Evolutionary conservation across 2,329 filamentous ascomycete species (phyloP).

Genomic region (Paecilomyces sp.): DNA sequence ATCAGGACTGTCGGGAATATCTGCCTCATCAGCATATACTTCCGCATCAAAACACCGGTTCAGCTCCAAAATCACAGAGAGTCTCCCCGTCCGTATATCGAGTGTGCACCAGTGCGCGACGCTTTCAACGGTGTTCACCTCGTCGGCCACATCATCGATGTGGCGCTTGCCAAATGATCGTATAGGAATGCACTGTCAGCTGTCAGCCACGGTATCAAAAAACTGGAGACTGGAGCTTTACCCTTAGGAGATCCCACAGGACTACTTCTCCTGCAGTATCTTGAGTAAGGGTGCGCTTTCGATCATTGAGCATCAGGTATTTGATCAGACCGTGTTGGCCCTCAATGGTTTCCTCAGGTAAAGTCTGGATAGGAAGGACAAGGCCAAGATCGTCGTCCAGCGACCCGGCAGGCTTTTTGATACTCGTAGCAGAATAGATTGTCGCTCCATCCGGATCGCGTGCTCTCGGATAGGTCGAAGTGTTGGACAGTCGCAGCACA

Average conservation of each 20-base stretch:
- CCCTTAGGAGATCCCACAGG: slow-evolving; percentile 87
- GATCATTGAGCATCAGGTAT: slow-evolving; percentile 83
- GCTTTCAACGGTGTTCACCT: slow-evolving; percentile 80
- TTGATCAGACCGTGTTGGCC: slow-evolving; percentile 94
- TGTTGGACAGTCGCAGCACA: slow-evolving; percentile 76
- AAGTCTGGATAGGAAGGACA: slow-evolving; percentile 57
- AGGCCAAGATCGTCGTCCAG: slow-evolving; percentile 42
- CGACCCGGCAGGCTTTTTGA: slow-evolving; percentile 53
- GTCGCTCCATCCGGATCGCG: slow-evolving; percentile 52
- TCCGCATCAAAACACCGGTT: slow-evolving; percentile 98
- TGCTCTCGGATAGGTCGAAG: slow-evolving; percentile 62
- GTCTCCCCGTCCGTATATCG: slow-evolving; percentile 82
- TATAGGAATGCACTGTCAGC: slow-evolving; percentile 69
- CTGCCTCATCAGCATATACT: slow-evolving; percentile 87
- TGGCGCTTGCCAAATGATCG: slow-evolving; percentile 91
- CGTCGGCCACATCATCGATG: slow-evolving; percentile 80
- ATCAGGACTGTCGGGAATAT: slow-evolving; percentile 64
- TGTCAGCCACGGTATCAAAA: background rate
- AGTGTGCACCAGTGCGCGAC: slow-evolving; percentile 96
- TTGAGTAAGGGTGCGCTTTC: slow-evolving; percentile 78
- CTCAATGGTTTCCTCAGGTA: slow-evolving; percentile 77
- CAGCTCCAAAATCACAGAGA: slow-evolving; percentile 85
- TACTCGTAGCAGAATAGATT: slow-evolving; percentile 40
- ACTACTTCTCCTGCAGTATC: slow-evolving; percentile 94
- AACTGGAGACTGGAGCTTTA: slow-evolving; percentile 33